Evolutionary conservation across 1,284 basidiomycete species (phyloP).

Genomic region (Sanghuangporus weigelae): DNA sequence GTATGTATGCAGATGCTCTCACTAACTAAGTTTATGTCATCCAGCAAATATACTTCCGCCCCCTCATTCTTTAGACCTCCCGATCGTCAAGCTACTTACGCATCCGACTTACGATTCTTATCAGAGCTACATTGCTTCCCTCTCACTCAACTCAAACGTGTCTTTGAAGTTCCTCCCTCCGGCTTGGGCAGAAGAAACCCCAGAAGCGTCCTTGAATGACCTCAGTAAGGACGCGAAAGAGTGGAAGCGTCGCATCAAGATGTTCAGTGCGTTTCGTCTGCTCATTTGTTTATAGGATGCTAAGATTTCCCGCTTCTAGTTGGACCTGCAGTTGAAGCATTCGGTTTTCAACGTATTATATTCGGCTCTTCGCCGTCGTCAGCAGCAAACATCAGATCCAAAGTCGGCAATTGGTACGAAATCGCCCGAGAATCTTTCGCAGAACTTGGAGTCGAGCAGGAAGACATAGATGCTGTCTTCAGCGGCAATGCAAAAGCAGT

Average conservation of each 20-base stretch:
- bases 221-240: constrained; percentile 55
- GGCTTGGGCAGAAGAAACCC: constrained; percentile 60
- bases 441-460: constrained; percentile 79
- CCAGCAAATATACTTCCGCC: constrained; percentile 84
- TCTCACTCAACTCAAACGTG: constrained; percentile 73
- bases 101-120: constrained; percentile 70
- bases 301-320: constrained; percentile 36
- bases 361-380: constrained; percentile 47
- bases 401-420: constrained; percentile 72
- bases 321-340: constrained; percentile 67
- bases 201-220: constrained; percentile 41
- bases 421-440: constrained; percentile 74
- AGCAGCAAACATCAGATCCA: constrained; percentile 40
- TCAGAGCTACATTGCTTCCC: constrained; percentile 65
- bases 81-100: constrained; percentile 72
- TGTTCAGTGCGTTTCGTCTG: constrained; percentile 67
- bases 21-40: constrained; percentile 10
- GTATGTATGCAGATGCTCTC: not conserved
- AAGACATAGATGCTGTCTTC: constrained; percentile 72
- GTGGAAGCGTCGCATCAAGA: constrained; percentile 80
- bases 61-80: constrained; percentile 65
- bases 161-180: constrained; percentile 80
- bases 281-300: not conserved
- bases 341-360: constrained; percentile 52
- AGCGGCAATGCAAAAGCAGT: constrained; percentile 58